Evolutionary conservation across 352 stramenopile genomes (phyloP), one percentile per base, ranked within the genome.

Genomic region (Phytophthora quininea): DNA sequence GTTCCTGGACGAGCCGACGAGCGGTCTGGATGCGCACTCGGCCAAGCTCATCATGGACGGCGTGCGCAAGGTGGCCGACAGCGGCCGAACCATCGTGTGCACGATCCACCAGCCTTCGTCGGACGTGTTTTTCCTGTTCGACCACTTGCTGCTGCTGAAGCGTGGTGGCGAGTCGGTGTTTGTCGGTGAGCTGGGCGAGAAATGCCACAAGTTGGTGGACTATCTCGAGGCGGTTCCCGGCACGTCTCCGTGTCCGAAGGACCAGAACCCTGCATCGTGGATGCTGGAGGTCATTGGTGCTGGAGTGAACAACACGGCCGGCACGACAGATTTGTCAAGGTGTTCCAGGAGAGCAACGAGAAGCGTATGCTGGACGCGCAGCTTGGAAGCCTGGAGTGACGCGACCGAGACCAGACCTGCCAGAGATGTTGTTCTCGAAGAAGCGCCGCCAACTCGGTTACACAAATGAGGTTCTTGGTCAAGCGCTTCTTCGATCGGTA

Each of bases 31-130:
- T 58, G 82, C 79, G 24, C 91, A 82, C 61, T 85, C 75, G 9
- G 92, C 92, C 12, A 83, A 94, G 35, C 62, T 90, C 51, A 66
- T 97, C 19, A 89, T 96, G 57, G 74, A 88, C 9, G 77, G 93
- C 0, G 74, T 97, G 4, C 84, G 91, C 37, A 91, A 93, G 51
- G 79, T 96, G 52, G 87, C 89, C 5, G 57, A 62, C 35, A 79
- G 75, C 19, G 87, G 88, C 8, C 63, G 77, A 3, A 91, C 80
- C 10, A 84, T 98, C 27, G 69, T 97, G 2, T 96, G 92, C 45
- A 97, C 88, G 30, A 98, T 98, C 67, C 92, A 98, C 68, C 92
- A 98, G 71, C 92, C 92, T 30, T 84, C 78, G 29, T 90, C 80
- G 1, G 85, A 97, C 47, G 82, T 97, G 0, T 96, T 97, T n/a